Evolutionary conservation across 78 protist genomes (phyloP).

Genomic region (Pigoraptor vietnamica): DNA sequence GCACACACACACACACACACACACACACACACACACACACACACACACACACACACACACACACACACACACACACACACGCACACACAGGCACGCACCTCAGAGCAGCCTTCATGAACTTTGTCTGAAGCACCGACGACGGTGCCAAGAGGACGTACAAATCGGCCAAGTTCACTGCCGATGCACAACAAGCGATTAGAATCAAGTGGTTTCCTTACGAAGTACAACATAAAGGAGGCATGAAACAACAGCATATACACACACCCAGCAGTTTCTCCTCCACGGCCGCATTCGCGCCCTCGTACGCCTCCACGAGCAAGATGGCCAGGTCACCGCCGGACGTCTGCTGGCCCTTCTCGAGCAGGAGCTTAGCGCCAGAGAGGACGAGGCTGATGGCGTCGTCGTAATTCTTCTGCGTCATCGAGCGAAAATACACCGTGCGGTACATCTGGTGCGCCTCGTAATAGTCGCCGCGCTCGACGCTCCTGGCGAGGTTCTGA

Average conservation of each 20-base stretch:
- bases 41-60: too few relatives aligned
- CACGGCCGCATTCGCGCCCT: neutral
- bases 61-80: neutral
- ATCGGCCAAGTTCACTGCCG: neutral
- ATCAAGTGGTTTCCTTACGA: too few relatives aligned
- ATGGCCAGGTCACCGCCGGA: neutral
- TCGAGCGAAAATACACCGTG: neutral
- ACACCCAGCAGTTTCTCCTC: neutral
- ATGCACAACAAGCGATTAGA: too few relatives aligned
- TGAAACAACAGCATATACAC: neutral
- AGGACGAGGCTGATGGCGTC: neutral
- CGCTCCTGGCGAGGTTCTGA: neutral
- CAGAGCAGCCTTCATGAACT: neutral
- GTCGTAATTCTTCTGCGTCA: neutral
- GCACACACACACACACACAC: too few relatives aligned
- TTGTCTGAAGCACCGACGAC: neutral
- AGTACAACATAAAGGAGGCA: too few relatives aligned
- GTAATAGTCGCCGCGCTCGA: neutral
- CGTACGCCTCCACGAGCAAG: neutral
- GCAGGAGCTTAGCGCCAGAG: neutral
- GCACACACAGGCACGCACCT: neutral
- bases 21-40: too few relatives aligned
- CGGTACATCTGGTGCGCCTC: conserved; percentile 1
- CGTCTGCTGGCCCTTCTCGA: neutral
- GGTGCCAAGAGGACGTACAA: neutral